phyloP scores from a whole-genome alignment of 352 stramenopile species.

The Globisporangium echinulatum region DNA sequence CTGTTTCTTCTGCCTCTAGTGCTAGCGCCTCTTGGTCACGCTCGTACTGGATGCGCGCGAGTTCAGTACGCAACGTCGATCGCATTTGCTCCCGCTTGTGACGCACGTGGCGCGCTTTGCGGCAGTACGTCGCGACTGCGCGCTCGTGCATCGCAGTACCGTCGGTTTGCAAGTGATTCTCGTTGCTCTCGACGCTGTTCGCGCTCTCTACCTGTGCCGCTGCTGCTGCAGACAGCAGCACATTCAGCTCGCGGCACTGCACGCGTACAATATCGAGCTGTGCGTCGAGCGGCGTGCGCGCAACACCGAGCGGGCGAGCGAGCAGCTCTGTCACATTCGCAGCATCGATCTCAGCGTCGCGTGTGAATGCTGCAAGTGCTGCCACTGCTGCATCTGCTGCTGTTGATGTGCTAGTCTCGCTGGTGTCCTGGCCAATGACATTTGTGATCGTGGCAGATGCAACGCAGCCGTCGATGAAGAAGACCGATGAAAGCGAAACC shows the following conservation, averaged over 20 bases:
- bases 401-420: too few relatives aligned
- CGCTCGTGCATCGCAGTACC: neutral
- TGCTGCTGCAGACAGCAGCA: neutral
- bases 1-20: neutral
- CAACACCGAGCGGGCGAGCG: slow-evolving; percentile 13
- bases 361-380: slow-evolving; percentile 9
- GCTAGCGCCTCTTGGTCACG: neutral
- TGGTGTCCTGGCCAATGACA: too few relatives aligned
- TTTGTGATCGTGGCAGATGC: too few relatives aligned
- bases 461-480: too few relatives aligned
- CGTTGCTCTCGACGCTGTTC: neutral
- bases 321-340: slow-evolving; percentile 21
- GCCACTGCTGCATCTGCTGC: neutral
- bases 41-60: slow-evolving; percentile 6
- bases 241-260: slow-evolving; percentile 25
- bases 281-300: slow-evolving; percentile 16
- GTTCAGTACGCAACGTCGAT: slow-evolving; percentile 13
- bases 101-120: slow-evolving; percentile 43
- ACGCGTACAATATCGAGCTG: slow-evolving; percentile 24
- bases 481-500: too few relatives aligned
- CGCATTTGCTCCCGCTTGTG: slow-evolving; percentile 33
- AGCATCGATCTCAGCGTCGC: slow-evolving; percentile 18
- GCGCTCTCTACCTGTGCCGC: neutral
- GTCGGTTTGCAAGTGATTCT: neutral
- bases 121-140: slow-evolving; percentile 23